Base-by-base conservation (phyloP, 2,329 filamentous ascomycete genomes). In the Verticillium dahliae region DNA sequence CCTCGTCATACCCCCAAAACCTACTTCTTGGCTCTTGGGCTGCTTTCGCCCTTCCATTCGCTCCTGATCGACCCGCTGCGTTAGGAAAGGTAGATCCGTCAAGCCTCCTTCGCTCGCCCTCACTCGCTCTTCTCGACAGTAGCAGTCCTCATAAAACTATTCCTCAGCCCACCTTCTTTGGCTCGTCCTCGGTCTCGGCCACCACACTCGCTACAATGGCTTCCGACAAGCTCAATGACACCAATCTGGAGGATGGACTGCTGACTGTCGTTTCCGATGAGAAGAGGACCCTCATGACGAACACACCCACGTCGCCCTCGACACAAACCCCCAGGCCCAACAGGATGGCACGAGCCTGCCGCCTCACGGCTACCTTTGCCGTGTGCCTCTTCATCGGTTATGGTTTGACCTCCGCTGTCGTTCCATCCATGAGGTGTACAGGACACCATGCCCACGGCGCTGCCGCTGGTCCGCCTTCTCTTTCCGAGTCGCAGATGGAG, bases 341-440 rank as follows among this genome's bases (percentile, higher is more conserved):
- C n/a, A 62, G 52, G 54, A 70, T 69, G 68, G 61, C 63, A 18
- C 62, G 63, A 18, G 58, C 63, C 58, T 65, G 67, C 56, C 64
- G 63, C 58, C 50, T 69, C 37, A 33, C 67, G 27, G 58, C 68
- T 60, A 62, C 62, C 57, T 55, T 70, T 38, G 55, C 66, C 60
- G 60, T 67, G 39, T 68, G 62, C 62, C 65, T 65, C 45, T 56
- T 69, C 60, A 60, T 69, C 60, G 66, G 61, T 35, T 60, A 70
- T 14, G 64, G 67, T 45, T 57, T 70, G 33, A 66, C 68, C 22
- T 68, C 67, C 5, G 64, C 62, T 38, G 57, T 67, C 52, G 55
- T 54, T 14, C 60, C 63, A 57, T 58, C 50, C 4, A 57, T 50
- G 56, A 59, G 64, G 27, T 65, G 62, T 37, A 56, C 57, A 14